Evolutionary conservation across 805 yeast species (phyloP), one percentile per base, ranked within the genome.

Genomic region (Saccharomycopsis fermentans): DNA sequence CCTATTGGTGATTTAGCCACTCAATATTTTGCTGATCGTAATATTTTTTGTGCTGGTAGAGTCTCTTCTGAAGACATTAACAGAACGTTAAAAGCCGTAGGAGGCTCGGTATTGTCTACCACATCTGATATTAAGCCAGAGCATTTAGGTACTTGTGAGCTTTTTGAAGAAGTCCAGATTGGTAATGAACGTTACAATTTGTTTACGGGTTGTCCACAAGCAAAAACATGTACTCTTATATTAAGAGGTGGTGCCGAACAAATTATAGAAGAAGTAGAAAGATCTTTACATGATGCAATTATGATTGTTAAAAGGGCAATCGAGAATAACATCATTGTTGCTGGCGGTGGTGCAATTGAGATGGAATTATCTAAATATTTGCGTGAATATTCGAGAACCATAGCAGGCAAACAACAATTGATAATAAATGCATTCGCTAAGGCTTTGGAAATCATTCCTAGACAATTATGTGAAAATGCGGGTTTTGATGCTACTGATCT

Each of bases 1-100:
- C 99, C 99, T 58, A 94, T 94, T 69, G 99, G 99, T 63, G 99
- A 94, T 73, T 79, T 94, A 70, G 99, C 99, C n/a, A 94, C 99
- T 8, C 99, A 94, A 74, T 94, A 80, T 73, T 94, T 94, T 72
- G 99, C 99, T 37, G 99, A 94, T 72, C 80, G 98, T 70, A 82
- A 87, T 69, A 86, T 94, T 56, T 94, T 94, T 74, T 94, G 99
- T 76, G 99, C 99, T 14, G 99, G 99, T 60, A 81, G 99, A 71
- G 97, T 94, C 16, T 72, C 90, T 11, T 64, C 80, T 43, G 96
- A 90, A 65, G 99, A 94, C 72, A 81, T 94, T 88, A 87, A 87
- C 65, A 83, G 99, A 67, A 96, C 90, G 6, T 83, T 90, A 59
- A 80, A 84, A 68, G 98, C 99, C 2, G 96, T 90, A 58, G 99